Conservation (phyloP, 1,139 yeast species). For the Yamadazyma pseudoaaseri region DNA sequence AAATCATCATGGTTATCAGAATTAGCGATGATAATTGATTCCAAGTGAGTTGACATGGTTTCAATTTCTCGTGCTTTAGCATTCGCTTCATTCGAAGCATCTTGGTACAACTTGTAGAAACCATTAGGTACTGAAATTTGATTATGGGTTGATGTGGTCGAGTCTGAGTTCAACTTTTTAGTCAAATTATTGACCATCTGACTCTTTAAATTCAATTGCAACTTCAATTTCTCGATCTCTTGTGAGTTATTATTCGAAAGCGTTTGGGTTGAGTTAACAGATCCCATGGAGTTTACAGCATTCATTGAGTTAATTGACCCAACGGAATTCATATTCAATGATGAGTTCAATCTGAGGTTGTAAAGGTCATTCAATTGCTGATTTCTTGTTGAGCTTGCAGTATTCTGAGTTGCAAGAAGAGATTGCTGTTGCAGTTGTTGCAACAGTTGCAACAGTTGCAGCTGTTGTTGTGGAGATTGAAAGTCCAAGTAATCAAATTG, state of each 20-base stretch:
- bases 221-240: constrained; percentile 27
- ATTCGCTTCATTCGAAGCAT: constrained; percentile 49
- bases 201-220: constrained; percentile 33
- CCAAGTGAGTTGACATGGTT: constrained; percentile 15
- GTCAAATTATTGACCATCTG: constrained; percentile 35
- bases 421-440: neutral
- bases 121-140: neutral
- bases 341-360: constrained; percentile 5
- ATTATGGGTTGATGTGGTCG: constrained; percentile 3
- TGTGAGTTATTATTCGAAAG: constrained; percentile 7
- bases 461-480: neutral
- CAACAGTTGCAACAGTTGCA: neutral
- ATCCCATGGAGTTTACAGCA: neutral
- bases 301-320: neutral
- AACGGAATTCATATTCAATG: neutral
- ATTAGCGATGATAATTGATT: constrained; percentile 7
- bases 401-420: neutral
- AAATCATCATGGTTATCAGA: constrained; percentile 52
- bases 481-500: constrained; percentile 4
- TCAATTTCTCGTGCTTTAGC: constrained; percentile 55
- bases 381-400: neutral
- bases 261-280: neutral
- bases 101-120: constrained; percentile 47
- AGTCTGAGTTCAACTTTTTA: constrained; percentile 11
- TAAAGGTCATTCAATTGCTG: constrained; percentile 6